A percentile compares a stretch with the other conserved stretches of the same genome.
Evolutionary conservation across 495 filamentous ascomycete genomes (phyloP).

Genomic region (Arthonia radiata): DNA sequence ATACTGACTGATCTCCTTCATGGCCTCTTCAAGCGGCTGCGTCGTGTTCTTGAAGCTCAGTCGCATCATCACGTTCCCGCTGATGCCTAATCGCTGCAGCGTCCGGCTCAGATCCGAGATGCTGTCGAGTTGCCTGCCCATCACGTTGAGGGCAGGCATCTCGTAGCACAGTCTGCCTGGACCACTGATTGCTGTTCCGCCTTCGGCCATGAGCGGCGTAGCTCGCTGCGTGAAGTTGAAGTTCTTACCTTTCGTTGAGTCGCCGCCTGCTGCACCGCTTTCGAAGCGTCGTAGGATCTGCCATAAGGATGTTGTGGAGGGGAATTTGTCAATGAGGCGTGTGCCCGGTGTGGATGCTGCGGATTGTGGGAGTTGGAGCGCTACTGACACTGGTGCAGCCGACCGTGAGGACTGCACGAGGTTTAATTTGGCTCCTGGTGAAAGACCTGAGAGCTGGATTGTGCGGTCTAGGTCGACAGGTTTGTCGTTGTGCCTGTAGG

Average conservation of each 20-base stretch:
- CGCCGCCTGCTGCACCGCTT: conserved; percentile 28
- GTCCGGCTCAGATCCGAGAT: conserved; percentile 73
- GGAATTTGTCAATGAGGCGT: conserved; percentile 57
- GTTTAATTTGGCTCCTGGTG: conserved; percentile 72
- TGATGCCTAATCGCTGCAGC: conserved; percentile 61
- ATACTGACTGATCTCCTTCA: conserved; percentile 51
- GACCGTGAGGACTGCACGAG: conserved; percentile 66
- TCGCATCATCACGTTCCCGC: conserved; percentile 51
- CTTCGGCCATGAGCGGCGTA: conserved; percentile 28
- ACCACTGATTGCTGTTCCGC: conserved; percentile 20
- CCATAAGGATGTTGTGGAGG: conserved; percentile 70
- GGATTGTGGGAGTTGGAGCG: conserved; percentile 49
- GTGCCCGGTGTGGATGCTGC: conserved; percentile 31
- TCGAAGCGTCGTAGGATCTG: conserved; percentile 72
- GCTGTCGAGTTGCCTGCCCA: conserved; percentile 48
- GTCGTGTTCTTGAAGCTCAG: conserved; percentile 51
- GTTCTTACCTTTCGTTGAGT: conserved; percentile 16
- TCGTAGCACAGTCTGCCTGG: conserved; percentile 67
- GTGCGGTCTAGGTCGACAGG: conserved; percentile 59
- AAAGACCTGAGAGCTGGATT: conserved; percentile 67
- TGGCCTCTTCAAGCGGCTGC: conserved; percentile 60
- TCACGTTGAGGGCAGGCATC: conserved; percentile 55
- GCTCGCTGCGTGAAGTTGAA: conserved; percentile 63
- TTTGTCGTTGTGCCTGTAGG: conserved; percentile 48
- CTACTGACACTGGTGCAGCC: conserved; percentile 60